These are phyloP conservation scores for Ceratobasidium sp. DNA, from an alignment of 1,284 basidiomycete species.

Conservation along the genomic window DNA sequence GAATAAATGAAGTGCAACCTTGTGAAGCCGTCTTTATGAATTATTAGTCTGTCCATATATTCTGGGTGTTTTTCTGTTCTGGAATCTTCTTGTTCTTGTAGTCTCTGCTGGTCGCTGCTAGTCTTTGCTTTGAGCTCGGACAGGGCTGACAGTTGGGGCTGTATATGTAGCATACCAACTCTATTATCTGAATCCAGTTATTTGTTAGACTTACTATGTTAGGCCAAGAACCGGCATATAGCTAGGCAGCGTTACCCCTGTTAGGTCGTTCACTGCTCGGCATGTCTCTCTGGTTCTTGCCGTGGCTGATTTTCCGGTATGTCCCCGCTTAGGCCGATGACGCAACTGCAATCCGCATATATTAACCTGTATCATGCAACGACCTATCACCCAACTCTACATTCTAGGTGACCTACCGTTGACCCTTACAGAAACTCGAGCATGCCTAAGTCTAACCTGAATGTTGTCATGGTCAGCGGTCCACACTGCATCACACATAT, in stretches of 20 bases:
- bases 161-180: constrained; percentile 39
- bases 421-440: neutral
- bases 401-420: neutral
- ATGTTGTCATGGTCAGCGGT: constrained; percentile 31
- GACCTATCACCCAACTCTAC: no score
- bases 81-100: constrained; percentile 28
- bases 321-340: constrained; percentile 13
- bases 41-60: constrained; percentile 19
- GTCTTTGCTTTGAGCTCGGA: constrained; percentile 19
- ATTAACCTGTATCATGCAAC: neutral
- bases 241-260: neutral
- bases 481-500: neutral
- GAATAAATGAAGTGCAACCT: neutral
- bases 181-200: constrained; percentile 26
- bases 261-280: neutral
- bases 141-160: constrained; percentile 4
- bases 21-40: constrained; percentile 13
- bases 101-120: constrained; percentile 32
- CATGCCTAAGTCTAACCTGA: constrained; percentile 27
- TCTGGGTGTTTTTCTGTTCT: neutral
- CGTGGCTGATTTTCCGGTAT: constrained; percentile 7
- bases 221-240: no score
- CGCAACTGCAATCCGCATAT: neutral
- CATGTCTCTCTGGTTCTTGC: neutral
- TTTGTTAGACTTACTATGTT: neutral